These are phyloP conservation scores for Cladosporium phlei DNA, from an alignment of 2,329 filamentous ascomycete genomes.

Conservation along the genomic window DNA sequence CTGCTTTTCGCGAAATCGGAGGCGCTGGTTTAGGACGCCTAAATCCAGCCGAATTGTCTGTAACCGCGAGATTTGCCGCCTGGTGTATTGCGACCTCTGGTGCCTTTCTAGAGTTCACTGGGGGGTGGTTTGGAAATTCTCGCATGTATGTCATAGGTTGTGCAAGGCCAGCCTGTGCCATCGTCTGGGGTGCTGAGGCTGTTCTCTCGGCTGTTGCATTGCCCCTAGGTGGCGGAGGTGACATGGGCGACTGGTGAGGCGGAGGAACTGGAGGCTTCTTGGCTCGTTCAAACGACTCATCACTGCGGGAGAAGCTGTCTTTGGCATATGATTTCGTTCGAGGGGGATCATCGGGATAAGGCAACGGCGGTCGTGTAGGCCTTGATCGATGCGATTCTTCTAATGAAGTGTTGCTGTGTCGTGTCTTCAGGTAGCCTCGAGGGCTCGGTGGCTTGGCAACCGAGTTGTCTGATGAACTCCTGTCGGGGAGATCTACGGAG, in stretches of 20 bases:
- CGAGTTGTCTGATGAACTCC: slow-evolving; percentile 23
- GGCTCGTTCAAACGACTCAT: slow-evolving; percentile 25
- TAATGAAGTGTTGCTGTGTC: slow-evolving; percentile 17
- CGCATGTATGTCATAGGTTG: slow-evolving; percentile 41
- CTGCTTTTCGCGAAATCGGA: slow-evolving; percentile 32
- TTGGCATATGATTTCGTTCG: slow-evolving; percentile 22
- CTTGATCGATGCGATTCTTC: slow-evolving; percentile 18
- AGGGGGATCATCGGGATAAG: slow-evolving; percentile 30
- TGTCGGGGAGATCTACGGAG: slow-evolving; percentile 9
- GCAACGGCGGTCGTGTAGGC: slow-evolving; percentile 16
- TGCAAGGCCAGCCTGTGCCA: slow-evolving; percentile 20
- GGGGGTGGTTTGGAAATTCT: slow-evolving; percentile 43
- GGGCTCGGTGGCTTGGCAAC: slow-evolving; percentile 29
- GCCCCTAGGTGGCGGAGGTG: background rate
- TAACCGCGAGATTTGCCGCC: slow-evolving; percentile 13
- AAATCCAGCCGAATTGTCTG: slow-evolving; percentile 9
- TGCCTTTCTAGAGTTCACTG: slow-evolving; percentile 28
- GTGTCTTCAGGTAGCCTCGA: slow-evolving; percentile 23
- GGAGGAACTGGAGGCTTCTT: slow-evolving; percentile 25
- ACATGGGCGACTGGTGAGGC: slow-evolving; percentile 19
- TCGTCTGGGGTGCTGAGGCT: slow-evolving; percentile 11
- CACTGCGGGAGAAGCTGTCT: slow-evolving; percentile 24
- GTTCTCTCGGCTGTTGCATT: background rate
- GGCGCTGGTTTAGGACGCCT: slow-evolving; percentile 21
- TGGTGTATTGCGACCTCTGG: slow-evolving; percentile 16